Conservation (phyloP, 345 rosid genomes). For the Populus deltoides region DNA sequence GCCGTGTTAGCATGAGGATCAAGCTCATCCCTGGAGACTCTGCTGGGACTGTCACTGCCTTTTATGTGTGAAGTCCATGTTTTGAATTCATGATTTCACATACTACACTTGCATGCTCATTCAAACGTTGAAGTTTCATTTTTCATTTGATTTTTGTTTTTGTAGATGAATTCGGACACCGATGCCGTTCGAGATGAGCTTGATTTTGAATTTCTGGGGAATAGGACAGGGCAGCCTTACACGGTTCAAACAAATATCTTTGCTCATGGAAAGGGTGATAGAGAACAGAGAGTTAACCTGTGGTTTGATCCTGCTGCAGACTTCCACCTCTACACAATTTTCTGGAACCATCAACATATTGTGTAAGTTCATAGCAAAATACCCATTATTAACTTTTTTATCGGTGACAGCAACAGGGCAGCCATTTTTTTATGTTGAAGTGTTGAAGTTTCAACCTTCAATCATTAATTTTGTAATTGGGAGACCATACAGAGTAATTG, state of each 20-base stretch:
- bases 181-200: conserved; percentile 63
- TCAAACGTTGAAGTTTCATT: not conserved
- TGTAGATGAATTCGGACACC: conserved; percentile 82
- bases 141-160: not conserved
- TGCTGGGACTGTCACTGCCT: conserved; percentile 98
- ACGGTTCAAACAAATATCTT: conserved; percentile 88
- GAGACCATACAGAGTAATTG: too few species aligned
- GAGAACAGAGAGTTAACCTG: conserved; percentile 83
- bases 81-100: too few species aligned
- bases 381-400: not conserved
- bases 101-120: too few species aligned
- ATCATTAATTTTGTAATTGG: not conserved
- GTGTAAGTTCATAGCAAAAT: conserved; percentile 43
- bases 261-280: conserved; percentile 89
- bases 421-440: not conserved
- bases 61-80: conserved; percentile 48
- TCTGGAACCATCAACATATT: conserved; percentile 73
- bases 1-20: conserved; percentile 87
- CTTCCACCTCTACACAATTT: conserved; percentile 63
- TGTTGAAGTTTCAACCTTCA: not conserved
- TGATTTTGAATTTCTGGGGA: conserved; percentile 93
- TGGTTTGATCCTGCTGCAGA: conserved; percentile 90
- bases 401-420: not conserved
- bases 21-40: conserved; percentile 93
- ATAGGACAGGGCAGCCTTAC: conserved; percentile 80